Conservation (phyloP, 1,284 basidiomycete species). For the Ganoderma meredithae region DNA sequence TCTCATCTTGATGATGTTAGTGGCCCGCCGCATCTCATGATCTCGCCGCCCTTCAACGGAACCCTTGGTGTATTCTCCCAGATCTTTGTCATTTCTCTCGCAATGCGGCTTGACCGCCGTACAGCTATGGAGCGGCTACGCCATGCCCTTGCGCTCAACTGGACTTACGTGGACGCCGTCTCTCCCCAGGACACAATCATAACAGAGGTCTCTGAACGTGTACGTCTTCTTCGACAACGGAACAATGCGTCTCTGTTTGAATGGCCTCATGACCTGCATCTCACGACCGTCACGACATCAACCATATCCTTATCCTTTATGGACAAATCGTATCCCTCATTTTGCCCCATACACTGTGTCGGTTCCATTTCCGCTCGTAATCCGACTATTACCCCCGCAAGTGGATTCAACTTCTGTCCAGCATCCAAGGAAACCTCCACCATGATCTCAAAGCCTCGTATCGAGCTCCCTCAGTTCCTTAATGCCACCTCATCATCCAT, state of each 20-base stretch:
- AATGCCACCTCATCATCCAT: not conserved
- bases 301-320: slow-evolving; percentile 15
- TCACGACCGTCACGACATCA: not conserved
- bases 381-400: not conserved
- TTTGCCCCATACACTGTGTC: not conserved
- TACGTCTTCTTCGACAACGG: slow-evolving; percentile 45
- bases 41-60: not conserved
- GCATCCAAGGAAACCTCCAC: not conserved
- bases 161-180: slow-evolving; percentile 62
- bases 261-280: slow-evolving; percentile 47
- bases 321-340: slow-evolving; percentile 21
- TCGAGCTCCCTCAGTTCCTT: too few relatives aligned
- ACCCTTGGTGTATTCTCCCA: slow-evolving; percentile 42
- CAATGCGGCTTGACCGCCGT: slow-evolving; percentile 57
- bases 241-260: slow-evolving; percentile 35
- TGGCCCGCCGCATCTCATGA: not conserved
- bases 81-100: slow-evolving; percentile 68
- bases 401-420: not conserved
- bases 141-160: slow-evolving; percentile 51
- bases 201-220: slow-evolving; percentile 49
- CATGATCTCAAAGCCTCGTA: not conserved
- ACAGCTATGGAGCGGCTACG: slow-evolving; percentile 62
- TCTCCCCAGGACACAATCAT: slow-evolving; percentile 49
- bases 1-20: not conserved
- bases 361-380: not conserved